Evolutionary conservation across 2,329 filamentous ascomycete genomes (phyloP).

Genomic region (Alternaria atra): DNA sequence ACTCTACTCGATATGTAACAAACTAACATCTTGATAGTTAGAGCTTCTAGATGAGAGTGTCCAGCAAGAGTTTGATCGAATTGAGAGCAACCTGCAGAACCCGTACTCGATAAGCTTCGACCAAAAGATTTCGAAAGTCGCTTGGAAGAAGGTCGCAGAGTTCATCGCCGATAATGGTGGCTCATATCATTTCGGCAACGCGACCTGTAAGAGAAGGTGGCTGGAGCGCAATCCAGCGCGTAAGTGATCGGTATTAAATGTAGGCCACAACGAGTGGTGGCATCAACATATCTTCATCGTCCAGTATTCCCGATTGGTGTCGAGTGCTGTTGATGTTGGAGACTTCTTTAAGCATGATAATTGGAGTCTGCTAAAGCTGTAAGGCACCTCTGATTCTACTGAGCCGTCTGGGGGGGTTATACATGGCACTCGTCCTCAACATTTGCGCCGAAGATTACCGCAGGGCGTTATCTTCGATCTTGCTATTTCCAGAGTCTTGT

Average conservation of each 20-base stretch:
- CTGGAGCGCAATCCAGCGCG: conserved; percentile 48
- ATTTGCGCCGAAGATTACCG: neutral
- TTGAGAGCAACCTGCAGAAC: conserved; percentile 21
- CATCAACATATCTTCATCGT: neutral
- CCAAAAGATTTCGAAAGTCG: conserved; percentile 55
- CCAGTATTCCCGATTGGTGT: neutral
- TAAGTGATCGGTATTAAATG: neutral
- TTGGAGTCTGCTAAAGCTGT: neutral
- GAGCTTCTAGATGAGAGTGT: conserved; percentile 36
- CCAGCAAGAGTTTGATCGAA: conserved; percentile 28
- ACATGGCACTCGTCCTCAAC: neutral
- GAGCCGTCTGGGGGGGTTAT: neutral
- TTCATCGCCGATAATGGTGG: conserved; percentile 63
- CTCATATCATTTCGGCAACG: conserved; percentile 67
- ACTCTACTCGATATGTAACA: neutral
- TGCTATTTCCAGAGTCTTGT: conserved; percentile 7
- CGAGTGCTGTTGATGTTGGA: neutral
- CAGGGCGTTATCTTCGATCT: neutral
- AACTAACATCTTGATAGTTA: conserved; percentile 32
- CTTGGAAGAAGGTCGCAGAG: conserved; percentile 67
- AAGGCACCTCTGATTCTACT: neutral
- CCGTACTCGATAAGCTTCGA: conserved; percentile 15
- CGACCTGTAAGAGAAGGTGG: conserved; percentile 71
- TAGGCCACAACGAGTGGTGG: neutral
- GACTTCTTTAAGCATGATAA: neutral